phyloP scores from a whole-genome alignment of 129 eudicot species.

The Centella asiatica region DNA sequence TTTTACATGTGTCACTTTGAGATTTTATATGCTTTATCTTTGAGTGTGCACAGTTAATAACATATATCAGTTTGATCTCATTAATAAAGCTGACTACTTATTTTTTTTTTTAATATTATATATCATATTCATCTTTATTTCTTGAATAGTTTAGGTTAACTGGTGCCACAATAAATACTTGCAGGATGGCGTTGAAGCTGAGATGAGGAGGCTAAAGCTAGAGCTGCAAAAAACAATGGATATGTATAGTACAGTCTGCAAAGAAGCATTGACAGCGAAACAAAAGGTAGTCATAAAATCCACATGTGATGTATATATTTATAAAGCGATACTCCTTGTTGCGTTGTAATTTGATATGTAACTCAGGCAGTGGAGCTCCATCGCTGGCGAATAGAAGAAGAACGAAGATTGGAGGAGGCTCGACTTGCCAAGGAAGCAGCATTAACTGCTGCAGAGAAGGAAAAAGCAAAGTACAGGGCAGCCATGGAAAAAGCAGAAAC shows the following conservation, averaged over 20 bases:
- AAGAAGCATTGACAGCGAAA: constrained; percentile 43
- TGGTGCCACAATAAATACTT: neutral
- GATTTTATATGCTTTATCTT: too few relatives aligned
- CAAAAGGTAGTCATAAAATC: constrained; percentile 31
- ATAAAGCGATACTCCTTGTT: neutral
- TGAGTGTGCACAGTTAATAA: neutral
- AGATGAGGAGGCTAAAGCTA: constrained; percentile 49
- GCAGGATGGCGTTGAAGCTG: constrained; percentile 39
- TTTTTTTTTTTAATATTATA: too few relatives aligned
- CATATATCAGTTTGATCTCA: neutral
- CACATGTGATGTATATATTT: neutral
- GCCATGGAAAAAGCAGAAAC: constrained; percentile 41
- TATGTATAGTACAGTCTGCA: constrained; percentile 43
- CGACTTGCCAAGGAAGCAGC: constrained; percentile 31
- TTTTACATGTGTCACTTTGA: neutral
- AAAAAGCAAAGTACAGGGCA: constrained; percentile 22
- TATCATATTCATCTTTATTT: neutral
- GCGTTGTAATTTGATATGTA: neutral
- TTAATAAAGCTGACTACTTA: neutral
- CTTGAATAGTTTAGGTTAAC: neutral
- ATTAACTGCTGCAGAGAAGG: constrained; percentile 19
- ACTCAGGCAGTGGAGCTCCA: constrained; percentile 55
- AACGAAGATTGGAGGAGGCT: constrained; percentile 34
- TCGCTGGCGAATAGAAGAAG: constrained; percentile 51
- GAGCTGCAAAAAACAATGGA: constrained; percentile 53